Conservation (phyloP, 1,284 basidiomycete genomes). For the Takashimella koratensis region DNA sequence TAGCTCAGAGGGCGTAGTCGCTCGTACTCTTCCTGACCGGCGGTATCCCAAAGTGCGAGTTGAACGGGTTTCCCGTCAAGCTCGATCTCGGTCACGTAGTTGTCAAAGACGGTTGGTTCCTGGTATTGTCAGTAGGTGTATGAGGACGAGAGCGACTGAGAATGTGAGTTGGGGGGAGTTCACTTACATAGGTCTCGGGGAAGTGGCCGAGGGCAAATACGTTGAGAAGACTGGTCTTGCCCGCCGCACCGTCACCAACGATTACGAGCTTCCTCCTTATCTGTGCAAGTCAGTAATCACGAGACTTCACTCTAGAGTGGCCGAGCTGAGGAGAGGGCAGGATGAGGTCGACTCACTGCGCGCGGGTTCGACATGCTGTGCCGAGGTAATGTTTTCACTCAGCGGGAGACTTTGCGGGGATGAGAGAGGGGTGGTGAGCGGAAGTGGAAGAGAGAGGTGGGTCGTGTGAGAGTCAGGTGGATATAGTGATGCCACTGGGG, state of each 20-base stretch:
- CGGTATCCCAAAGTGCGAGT: slow-evolving; percentile 94
- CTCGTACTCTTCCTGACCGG: slow-evolving; percentile 98
- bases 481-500: too few species aligned
- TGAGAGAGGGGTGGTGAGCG: neutral
- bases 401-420: neutral
- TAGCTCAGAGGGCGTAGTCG: slow-evolving; percentile 92
- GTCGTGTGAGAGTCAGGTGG: too few species aligned
- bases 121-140: slow-evolving; percentile 9
- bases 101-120: slow-evolving; percentile 82
- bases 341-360: slow-evolving; percentile 6
- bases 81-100: slow-evolving; percentile 96
- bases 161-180: neutral
- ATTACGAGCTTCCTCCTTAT: slow-evolving; percentile 56
- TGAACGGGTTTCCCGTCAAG: slow-evolving; percentile 96
- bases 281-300: slow-evolving; percentile 17
- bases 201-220: slow-evolving; percentile 91
- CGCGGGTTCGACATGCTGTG: slow-evolving; percentile 10
- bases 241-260: slow-evolving; percentile 77
- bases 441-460: neutral
- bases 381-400: too few species aligned
- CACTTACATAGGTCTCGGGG: slow-evolving; percentile 81
- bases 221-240: slow-evolving; percentile 54
- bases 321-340: neutral
- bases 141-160: neutral
- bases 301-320: neutral